phyloP scores from a whole-genome alignment of 2,329 filamentous ascomycete genomes.

The Taxawa tesnikishii region DNA sequence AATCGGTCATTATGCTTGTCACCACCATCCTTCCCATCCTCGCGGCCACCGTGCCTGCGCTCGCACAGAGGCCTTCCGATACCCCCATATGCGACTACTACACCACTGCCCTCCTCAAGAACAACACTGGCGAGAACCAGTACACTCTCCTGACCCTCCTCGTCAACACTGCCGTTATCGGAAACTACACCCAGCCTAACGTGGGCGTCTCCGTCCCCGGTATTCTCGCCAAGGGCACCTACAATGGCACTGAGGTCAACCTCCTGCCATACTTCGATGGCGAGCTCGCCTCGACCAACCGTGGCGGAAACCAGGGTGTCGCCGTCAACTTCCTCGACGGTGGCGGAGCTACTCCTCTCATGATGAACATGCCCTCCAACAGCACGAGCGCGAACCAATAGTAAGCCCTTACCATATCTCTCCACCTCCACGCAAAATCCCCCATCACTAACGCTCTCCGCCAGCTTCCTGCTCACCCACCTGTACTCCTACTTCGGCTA shows the following conservation, averaged over 20 bases:
- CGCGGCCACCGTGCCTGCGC: conserved; percentile 11
- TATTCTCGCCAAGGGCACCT: conserved; percentile 40
- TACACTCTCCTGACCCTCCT: conserved; percentile 42
- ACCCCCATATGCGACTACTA: conserved; percentile 52
- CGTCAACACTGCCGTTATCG: conserved; percentile 52
- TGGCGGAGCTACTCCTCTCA: conserved; percentile 43
- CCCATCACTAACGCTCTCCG: conserved; percentile 2
- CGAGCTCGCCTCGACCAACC: conserved; percentile 40
- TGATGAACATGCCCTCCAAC: conserved; percentile 43
- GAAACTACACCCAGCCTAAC: conserved; percentile 34
- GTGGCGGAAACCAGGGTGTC: conserved; percentile 30
- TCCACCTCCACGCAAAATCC: background rate
- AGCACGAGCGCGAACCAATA: conserved; percentile 41
- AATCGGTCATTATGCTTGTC: conserved; percentile 6
- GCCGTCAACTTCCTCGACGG: conserved; percentile 51
- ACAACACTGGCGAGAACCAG: conserved; percentile 49
- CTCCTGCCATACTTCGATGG: conserved; percentile 50
- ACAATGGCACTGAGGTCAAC: conserved; percentile 41
- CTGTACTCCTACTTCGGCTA: conserved; percentile 50
- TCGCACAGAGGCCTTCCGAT: conserved; percentile 34
- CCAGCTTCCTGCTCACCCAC: conserved; percentile 45
- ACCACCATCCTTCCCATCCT: conserved; percentile 9
- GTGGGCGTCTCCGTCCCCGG: conserved; percentile 42
- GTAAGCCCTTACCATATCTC: background rate
- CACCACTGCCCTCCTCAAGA: conserved; percentile 44